These are phyloP conservation scores for Ganoderma lucidum DNA, from an alignment of 1,284 basidiomycete genomes.

Conservation along the genomic window DNA sequence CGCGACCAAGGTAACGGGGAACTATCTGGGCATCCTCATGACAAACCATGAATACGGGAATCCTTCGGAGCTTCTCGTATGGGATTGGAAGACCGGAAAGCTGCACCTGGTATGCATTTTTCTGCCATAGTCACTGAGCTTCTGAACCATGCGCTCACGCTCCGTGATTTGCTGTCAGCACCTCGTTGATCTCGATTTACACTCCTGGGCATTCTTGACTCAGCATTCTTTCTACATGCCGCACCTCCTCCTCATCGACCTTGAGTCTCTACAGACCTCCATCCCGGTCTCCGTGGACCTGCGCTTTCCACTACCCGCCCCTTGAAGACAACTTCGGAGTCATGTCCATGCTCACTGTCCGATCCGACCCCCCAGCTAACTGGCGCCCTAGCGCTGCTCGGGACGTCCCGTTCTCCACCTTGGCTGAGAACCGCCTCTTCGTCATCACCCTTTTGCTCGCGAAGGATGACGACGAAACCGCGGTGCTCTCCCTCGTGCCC, in stretches of 20 bases:
- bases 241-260: conserved; percentile 44
- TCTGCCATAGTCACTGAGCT: not conserved
- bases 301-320: conserved; percentile 51
- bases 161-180: conserved; percentile 31
- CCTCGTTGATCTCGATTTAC: conserved; percentile 42
- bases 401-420: conserved; percentile 57
- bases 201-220: conserved; percentile 55
- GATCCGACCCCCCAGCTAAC: conserved; percentile 61
- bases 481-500: conserved; percentile 57
- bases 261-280: conserved; percentile 25
- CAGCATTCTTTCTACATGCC: conserved; percentile 14
- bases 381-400: conserved; percentile 47
- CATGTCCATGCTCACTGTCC: conserved; percentile 49
- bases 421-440: conserved; percentile 53
- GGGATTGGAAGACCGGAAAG: conserved; percentile 67
- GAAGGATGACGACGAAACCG: conserved; percentile 32
- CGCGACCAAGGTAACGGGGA: conserved; percentile 56
- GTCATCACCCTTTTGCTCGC: conserved; percentile 54
- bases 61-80: conserved; percentile 56
- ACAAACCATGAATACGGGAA: conserved; percentile 34
- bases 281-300: conserved; percentile 41
- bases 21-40: conserved; percentile 59
- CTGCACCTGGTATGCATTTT: conserved; percentile 48
- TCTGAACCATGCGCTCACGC: not conserved
- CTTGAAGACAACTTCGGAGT: conserved; percentile 39